Base-by-base conservation (phyloP, 2,329 filamentous ascomycete genomes). In the Aureobasidium pullulans region DNA sequence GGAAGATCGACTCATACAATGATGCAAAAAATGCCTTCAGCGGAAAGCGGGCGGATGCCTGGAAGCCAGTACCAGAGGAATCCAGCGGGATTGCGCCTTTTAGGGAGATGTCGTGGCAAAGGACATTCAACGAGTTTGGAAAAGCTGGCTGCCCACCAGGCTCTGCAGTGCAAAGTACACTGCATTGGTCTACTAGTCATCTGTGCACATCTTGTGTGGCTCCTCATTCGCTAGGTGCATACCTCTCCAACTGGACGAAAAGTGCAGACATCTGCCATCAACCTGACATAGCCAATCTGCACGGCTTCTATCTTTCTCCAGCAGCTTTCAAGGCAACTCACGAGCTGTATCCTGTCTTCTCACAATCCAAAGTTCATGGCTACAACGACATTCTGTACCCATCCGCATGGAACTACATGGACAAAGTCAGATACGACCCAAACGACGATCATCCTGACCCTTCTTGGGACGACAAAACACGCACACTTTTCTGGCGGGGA, bases 381-480 rank as follows among this genome's bases (percentile, higher is more conserved):
- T 93, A 89, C 73, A 84, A 81, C 63, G 90, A 95, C 68, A 89
- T 95, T 36, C 72, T 92, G 23, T 87, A 91, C 56, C 89, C 90
- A 0, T 76, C 79, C 65, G 71, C 81, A 0, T 84, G 81, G 81
- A 84, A 84, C 65, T 85, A 85, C 63, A 71, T 83, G 61, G 80
- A 82, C 61, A 84, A 84, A 67, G 77, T 77, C 11, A 73, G 73
- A 62, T 82, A 83, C 53, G 67, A 73, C 0, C 79, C 81, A 29
- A 77, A 79, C 1, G 73, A 79, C 3, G 76, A 78, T 15, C 70
- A 76, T 52, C 80, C 79, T 0, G 83, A 85, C 64, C 69, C 69
- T 6, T 69, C 73, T 0, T 92, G 89, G 63, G 67, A 73, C 0
- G 74, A 84, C 49, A 90, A 91, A 66, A 76, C 81, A 46, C 81